Evolutionary conservation across 306 rosid species (phyloP), one percentile per base, ranked within the genome.

Genomic region (Fagus crenata): DNA sequence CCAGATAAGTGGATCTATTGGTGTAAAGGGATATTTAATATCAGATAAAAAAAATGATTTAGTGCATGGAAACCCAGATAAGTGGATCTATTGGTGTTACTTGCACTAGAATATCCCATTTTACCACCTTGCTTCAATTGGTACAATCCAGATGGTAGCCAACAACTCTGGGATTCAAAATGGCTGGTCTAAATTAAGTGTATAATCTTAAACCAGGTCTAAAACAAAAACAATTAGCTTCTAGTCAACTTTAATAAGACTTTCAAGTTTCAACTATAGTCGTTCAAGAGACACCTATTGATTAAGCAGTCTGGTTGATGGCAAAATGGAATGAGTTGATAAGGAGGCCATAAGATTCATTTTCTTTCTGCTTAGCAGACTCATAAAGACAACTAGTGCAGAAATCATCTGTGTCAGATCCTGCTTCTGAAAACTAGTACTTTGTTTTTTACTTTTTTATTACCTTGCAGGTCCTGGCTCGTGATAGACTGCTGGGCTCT

Each of bases 401-500:
- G 35, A 67, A 55, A 71, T 43, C 49, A 54, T 68, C 18, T 63
- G 53, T 22, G 41, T 56, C 43, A 67, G 46, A 46, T 82, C 67
- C 67, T n/a, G 74, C 65, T 35, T 53, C 35, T 33, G 59, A 41
- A 80, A 58, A 76, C 89, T 79, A 83, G 84, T 67, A 56, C 69
- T 36, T 61, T 42, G 49, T 77, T 60, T 75, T 69, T 15, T 35
- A n/a, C 43, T 76, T 60, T 75, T 69, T 15, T 35, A n/a, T 53
- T 78, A 80, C 67, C 56, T 71, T 78, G 88, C 68, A 95, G 97
- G 85, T 92, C 82, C 84, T 95, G 80, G 97, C 99, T 82, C 99
- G 96, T 39, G 99, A 95, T 78, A 90, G 99, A 81, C 83, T 95
- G 74, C 77, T 90, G 93, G 97, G 97, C 72, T 92, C 99, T 76